Evolutionary conservation across 2,329 filamentous ascomycete genomes (phyloP).

Genomic region (Scedosporium dehoogii): DNA sequence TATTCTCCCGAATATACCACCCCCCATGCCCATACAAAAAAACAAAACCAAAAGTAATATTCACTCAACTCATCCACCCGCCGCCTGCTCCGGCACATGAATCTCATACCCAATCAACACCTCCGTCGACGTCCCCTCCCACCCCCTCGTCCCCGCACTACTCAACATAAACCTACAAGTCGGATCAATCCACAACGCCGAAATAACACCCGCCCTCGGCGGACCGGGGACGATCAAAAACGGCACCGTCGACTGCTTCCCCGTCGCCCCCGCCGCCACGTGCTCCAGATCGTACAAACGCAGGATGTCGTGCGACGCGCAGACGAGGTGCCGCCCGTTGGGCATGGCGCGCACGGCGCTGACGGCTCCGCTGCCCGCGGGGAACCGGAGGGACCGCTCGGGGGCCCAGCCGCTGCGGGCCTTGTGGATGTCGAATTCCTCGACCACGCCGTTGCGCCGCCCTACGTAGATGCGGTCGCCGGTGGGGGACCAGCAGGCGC

Average conservation of each 20-base stretch:
- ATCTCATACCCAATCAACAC: slow-evolving; percentile 94
- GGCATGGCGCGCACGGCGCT: slow-evolving; percentile 84
- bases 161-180: slow-evolving; percentile 86
- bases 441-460: slow-evolving; percentile 81
- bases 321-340: slow-evolving; percentile 85
- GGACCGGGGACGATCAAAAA: slow-evolving; percentile 95
- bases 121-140: slow-evolving; percentile 87
- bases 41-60: no score
- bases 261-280: slow-evolving; percentile 27
- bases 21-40: neutral
- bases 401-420: slow-evolving; percentile 56
- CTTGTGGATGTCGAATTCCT: slow-evolving; percentile 85
- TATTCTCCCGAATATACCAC: no score
- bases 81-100: neutral
- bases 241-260: slow-evolving; percentile 49
- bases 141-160: slow-evolving; percentile 83
- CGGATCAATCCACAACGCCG: slow-evolving; percentile 75
- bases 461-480: slow-evolving; percentile 94
- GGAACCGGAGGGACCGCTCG: slow-evolving; percentile 75
- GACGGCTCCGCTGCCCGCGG: slow-evolving; percentile 78
- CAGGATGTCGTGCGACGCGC: slow-evolving; percentile 88
- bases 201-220: slow-evolving; percentile 74
- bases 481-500: slow-evolving; percentile 90
- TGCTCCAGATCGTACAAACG: slow-evolving; percentile 82
- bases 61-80: no score